These are phyloP conservation scores for Penicillium lagena DNA, from an alignment of 495 filamentous ascomycete genomes.

Conservation along the genomic window DNA sequence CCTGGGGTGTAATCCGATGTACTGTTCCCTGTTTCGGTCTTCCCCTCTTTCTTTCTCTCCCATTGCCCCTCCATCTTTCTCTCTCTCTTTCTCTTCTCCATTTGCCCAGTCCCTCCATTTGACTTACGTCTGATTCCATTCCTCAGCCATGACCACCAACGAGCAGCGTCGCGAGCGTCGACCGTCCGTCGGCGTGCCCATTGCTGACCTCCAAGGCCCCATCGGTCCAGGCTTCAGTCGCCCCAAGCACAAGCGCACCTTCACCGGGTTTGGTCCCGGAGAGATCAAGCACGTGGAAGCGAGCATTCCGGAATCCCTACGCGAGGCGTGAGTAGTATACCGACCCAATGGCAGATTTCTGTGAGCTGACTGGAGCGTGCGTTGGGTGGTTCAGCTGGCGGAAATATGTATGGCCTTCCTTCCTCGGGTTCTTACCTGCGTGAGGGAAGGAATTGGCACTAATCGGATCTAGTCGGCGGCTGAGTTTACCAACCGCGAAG, in stretches of 20 bases:
- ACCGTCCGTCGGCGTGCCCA: constrained; percentile 73
- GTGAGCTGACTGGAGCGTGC: constrained; percentile 9
- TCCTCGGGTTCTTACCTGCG: no score
- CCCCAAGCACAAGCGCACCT: constrained; percentile 92
- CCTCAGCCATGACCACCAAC: constrained; percentile 11
- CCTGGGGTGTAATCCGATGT: no score
- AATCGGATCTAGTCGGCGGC: constrained; percentile 42
- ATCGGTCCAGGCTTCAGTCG: constrained; percentile 66
- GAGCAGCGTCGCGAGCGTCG: constrained; percentile 51
- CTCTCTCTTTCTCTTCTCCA: neutral
- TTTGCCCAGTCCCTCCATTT: constrained; percentile 1
- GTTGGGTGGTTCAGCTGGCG: constrained; percentile 54
- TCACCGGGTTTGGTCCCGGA: constrained; percentile 79
- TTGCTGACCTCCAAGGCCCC: constrained; percentile 74
- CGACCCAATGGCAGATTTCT: neutral
- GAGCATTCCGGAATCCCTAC: constrained; percentile 79
- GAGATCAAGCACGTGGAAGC: constrained; percentile 94
- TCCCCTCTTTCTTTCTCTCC: neutral
- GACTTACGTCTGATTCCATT: neutral
- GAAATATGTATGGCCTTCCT: constrained; percentile 52
- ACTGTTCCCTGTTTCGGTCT: no score
- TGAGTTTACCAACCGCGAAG: constrained; percentile 69
- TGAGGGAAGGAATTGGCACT: no score
- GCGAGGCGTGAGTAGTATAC: constrained; percentile 58
- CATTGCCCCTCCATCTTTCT: neutral